These are phyloP conservation scores for Forsythia suspensa DNA, from an alignment of 257 asterid genomes.

Conservation along the genomic window DNA sequence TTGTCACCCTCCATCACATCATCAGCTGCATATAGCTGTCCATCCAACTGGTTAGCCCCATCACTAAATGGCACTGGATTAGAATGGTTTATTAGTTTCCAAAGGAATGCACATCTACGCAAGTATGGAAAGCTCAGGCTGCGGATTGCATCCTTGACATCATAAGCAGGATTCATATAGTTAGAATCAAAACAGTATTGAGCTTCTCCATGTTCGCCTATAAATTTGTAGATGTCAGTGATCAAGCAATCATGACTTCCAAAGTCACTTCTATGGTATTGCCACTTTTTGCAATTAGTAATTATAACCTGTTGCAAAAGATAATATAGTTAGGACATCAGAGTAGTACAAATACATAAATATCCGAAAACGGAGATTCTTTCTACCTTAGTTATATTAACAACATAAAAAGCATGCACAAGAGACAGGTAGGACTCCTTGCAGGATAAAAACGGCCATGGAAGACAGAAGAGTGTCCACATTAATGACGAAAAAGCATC, in stretches of 20 bases:
- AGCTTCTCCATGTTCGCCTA: conserved; percentile 52
- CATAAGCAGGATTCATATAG: conserved; percentile 44
- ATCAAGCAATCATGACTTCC: conserved; percentile 54
- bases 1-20: conserved; percentile 39
- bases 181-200: conserved; percentile 51
- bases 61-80: conserved; percentile 54
- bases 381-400: conserved; percentile 51
- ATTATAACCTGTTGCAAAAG: conserved; percentile 59
- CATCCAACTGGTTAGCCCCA: conserved; percentile 47
- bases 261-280: conserved; percentile 33
- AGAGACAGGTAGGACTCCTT: conserved; percentile 70
- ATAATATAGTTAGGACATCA: conserved; percentile 14
- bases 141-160: conserved; percentile 61
- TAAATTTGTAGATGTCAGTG: conserved; percentile 53
- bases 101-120: conserved; percentile 86
- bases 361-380: conserved; percentile 6
- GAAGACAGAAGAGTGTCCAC: conserved; percentile 97
- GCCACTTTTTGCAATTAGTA: conserved; percentile 39
- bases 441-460: conserved; percentile 75
- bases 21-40: conserved; percentile 31
- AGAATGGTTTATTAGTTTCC: conserved; percentile 78
- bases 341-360: conserved; percentile 16
- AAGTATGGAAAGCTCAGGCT: conserved; percentile 78
- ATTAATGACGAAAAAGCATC: conserved; percentile 91
- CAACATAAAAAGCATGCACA: conserved; percentile 72